Conservation (phyloP, 768 basidiomycete species). For the Boletus pseudo-olivaceus region DNA sequence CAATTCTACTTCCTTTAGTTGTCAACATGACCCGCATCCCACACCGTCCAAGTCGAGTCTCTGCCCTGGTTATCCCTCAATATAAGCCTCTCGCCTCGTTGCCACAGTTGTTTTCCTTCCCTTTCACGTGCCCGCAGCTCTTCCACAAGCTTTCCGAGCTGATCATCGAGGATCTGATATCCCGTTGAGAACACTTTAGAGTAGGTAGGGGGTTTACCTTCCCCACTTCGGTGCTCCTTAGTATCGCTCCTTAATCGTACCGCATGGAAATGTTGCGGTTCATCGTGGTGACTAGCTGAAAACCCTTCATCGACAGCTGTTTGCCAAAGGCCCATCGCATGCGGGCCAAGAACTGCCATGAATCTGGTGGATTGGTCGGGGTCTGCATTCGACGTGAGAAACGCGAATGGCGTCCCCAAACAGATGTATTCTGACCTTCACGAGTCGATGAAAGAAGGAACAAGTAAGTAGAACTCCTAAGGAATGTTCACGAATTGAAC, state of each 20-base stretch:
- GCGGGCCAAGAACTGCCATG: conserved; percentile 17
- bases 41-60: conserved; percentile 13
- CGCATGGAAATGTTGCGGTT: conserved; percentile 1
- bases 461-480: not conserved
- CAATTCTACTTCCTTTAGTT: not conserved
- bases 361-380: conserved; percentile 14
- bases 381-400: conserved; percentile 12
- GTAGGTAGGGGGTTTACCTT: not conserved
- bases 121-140: not conserved
- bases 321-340: conserved; percentile 15
- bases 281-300: not conserved
- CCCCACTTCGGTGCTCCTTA: not conserved
- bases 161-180: conserved; percentile 7
- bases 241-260: conserved; percentile 1
- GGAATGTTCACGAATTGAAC: not conserved
- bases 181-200: conserved; percentile 11
- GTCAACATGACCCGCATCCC: conserved; percentile 12
- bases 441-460: not conserved
- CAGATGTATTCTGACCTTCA: conserved; percentile 8
- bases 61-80: not conserved
- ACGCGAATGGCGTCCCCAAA: conserved; percentile 10
- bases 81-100: conserved; percentile 4
- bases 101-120: conserved; percentile 4
- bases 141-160: conserved; percentile 1
- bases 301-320: not conserved